Percentiles rank a stretch among this genome's conserved stretches.
Evolutionary conservation across 2,329 filamentous ascomycete genomes (phyloP).

Genomic region (Volutella citrinella): DNA sequence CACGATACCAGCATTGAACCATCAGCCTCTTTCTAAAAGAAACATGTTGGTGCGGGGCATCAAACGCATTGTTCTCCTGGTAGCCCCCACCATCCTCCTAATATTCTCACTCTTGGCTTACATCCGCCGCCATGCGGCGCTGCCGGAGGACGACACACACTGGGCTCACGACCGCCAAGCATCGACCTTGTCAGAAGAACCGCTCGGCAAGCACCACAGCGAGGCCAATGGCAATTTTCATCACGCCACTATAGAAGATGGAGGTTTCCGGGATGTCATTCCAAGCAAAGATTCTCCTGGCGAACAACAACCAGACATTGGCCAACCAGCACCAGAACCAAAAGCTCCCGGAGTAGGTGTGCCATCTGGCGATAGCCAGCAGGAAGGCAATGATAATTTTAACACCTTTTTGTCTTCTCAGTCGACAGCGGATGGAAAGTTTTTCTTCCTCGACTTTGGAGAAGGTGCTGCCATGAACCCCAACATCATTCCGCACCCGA

Average conservation of each 20-base stretch:
- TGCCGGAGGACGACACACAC: slow-evolving; percentile 3
- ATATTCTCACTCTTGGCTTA: slow-evolving; percentile 24
- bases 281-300: slow-evolving; percentile 2
- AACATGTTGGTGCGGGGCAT: slow-evolving; percentile 32
- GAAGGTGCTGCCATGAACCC: slow-evolving; percentile 45
- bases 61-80: slow-evolving; percentile 28
- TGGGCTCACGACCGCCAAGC: slow-evolving; percentile 10
- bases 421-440: slow-evolving; percentile 42
- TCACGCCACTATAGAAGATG: too few relatives aligned
- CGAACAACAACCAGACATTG: slow-evolving; percentile 1
- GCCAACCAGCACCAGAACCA: slow-evolving; percentile 1
- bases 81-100: slow-evolving; percentile 28
- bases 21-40: too few relatives aligned
- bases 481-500: slow-evolving; percentile 56
- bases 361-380: too few relatives aligned
- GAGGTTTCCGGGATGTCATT: too few relatives aligned
- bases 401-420: too few relatives aligned
- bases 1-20: too few relatives aligned
- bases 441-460: slow-evolving; percentile 48
- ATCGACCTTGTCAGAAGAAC: slow-evolving; percentile 1
- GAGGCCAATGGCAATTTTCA: too few relatives aligned
- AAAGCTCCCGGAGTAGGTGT: not conserved
- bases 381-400: too few relatives aligned
- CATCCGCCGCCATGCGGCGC: slow-evolving; percentile 10
- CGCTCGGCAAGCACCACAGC: too few relatives aligned